phyloP scores from a whole-genome alignment of 225 moss, liverwort and hornwort genomes.

The Asterella californica region DNA sequence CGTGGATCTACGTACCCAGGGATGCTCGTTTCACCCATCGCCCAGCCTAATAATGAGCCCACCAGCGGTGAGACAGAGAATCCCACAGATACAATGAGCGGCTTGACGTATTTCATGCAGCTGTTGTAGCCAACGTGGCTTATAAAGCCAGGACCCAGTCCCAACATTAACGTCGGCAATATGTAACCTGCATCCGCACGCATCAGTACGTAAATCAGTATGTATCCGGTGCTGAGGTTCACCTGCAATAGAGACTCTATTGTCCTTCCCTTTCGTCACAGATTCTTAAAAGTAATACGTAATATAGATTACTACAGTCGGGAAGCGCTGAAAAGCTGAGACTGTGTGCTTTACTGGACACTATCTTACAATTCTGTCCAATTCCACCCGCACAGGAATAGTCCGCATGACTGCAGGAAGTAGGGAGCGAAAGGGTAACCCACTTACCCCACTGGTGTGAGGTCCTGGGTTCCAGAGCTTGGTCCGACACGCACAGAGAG shows the following conservation, averaged over 20 bases:
- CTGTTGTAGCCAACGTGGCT: constrained; percentile 69
- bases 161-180: constrained; percentile 51
- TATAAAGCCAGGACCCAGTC: constrained; percentile 63
- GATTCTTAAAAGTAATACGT: no score
- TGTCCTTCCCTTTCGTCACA: background rate
- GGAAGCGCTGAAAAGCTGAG: background rate
- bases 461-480: background rate
- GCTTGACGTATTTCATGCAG: constrained; percentile 49
- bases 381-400: no score
- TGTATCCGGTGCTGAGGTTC: no score
- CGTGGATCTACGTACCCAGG: constrained; percentile 36
- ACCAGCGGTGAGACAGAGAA: constrained; percentile 57
- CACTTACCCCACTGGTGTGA: no score
- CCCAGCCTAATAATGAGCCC: constrained; percentile 46
- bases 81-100: constrained; percentile 64
- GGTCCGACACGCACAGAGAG: background rate
- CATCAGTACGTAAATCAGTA: no score
- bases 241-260: no score
- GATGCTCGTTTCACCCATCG: constrained; percentile 13
- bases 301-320: background rate
- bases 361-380: no score
- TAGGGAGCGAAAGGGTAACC: no score
- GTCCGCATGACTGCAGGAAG: no score
- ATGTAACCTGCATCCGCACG: constrained; percentile 43
- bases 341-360: no score